Base-by-base conservation (phyloP, 345 rosid species). In the Pseudoturritis turrita region DNA sequence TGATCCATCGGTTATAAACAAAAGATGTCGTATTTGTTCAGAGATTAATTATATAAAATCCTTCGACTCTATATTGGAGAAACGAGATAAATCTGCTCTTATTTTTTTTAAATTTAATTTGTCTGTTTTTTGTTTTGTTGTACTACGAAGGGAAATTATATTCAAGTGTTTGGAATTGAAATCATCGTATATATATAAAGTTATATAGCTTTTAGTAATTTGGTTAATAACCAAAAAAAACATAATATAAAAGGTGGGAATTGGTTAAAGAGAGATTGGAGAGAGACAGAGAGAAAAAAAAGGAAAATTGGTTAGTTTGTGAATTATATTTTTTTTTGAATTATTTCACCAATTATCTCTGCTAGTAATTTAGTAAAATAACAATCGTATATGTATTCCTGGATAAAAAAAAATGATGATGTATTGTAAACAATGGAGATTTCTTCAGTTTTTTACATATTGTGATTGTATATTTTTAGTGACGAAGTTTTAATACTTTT, bases 31-130 rank as follows among this genome's bases (percentile, higher is more conserved):
- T 72, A 8, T 28, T 41, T 58, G 29, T 57, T 46, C 60, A 33
- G 36, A 29, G 43, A 9, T 55, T 43, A 25, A 41, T n/a, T 43
- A 60, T 61, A 31, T 41, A 14, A 39, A 35, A 25, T 13, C 15
- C 40, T n/a, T 47, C n/a, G 65, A 55, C 72, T 39, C 66, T 65
- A 21, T 56, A 25, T 26, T 56, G 58, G 11, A 65, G 36, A 39
- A 56, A 26, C 65, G 18, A 74, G 43, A 21, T 33, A 1, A 14
- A 41, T 29, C 12, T 55, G 65, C 41, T 65, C 7, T 29, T 13
- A 3, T 3, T 19, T 35, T n/a, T n/a, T 49, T 33, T 53, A 41
- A 52, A 15, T 5, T 18, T 44, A 9, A 33, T n/a, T 7, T 19
- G 22, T 54, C 19, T 33, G 9, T 8, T 4, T 15, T 37, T 39